Evolutionary conservation across 129 eudicot genomes (phyloP).

Genomic region (Flaveria bidentis): DNA sequence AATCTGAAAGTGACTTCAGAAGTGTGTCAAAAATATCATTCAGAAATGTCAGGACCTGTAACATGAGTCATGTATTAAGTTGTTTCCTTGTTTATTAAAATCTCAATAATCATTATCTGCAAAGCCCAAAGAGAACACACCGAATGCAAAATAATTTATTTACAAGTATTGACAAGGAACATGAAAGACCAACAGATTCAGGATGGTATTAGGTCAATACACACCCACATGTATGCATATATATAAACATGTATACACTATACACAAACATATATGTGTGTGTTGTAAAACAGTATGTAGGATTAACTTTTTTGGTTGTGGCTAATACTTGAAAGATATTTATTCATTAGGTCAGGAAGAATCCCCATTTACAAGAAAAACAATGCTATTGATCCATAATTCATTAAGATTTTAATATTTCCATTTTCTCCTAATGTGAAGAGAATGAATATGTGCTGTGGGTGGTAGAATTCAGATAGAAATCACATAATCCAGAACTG

Average conservation of each 20-base stretch:
- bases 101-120: not conserved
- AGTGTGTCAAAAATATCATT: slow-evolving; percentile 84
- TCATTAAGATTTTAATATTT: not conserved
- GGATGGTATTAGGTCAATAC: slow-evolving; percentile 9
- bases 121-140: not conserved
- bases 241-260: too few relatives aligned
- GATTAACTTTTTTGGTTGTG: too few relatives aligned
- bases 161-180: too few relatives aligned
- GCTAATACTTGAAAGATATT: not conserved
- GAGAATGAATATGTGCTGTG: slow-evolving; percentile 3
- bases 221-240: not conserved
- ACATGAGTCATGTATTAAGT: slow-evolving; percentile 21
- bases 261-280: too few relatives aligned
- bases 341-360: not conserved
- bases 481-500: not conserved
- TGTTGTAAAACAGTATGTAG: not conserved
- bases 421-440: not conserved
- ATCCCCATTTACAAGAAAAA: not conserved
- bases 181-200: not conserved
- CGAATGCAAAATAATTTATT: slow-evolving; percentile 2
- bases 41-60: slow-evolving; percentile 78
- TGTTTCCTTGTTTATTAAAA: slow-evolving; percentile 6
- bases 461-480: not conserved
- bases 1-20: slow-evolving; percentile 82
- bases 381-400: slow-evolving; percentile 9